Conservation (phyloP, 495 filamentous ascomycete genomes). For the Evansstolkia leycettana region DNA sequence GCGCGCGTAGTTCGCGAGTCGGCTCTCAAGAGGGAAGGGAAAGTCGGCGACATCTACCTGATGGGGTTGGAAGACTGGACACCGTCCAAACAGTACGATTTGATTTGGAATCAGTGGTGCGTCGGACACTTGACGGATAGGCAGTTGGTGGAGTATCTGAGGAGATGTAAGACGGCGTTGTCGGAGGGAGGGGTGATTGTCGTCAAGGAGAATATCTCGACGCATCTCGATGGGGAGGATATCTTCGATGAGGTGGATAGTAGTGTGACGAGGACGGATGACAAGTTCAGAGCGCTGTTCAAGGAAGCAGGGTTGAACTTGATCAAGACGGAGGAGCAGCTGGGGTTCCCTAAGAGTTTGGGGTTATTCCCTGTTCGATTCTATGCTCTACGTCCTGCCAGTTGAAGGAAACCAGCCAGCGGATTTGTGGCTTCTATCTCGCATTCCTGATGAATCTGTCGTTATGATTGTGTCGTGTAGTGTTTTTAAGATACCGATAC, state of each 20-base stretch:
- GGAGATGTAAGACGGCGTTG: slow-evolving; percentile 45
- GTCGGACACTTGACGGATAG: slow-evolving; percentile 78
- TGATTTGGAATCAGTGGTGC: slow-evolving; percentile 80
- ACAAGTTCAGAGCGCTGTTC: slow-evolving; percentile 59
- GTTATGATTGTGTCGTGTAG: no score
- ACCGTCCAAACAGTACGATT: slow-evolving; percentile 42
- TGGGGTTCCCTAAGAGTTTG: slow-evolving; percentile 52
- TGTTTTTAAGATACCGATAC: background rate
- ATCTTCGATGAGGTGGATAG: slow-evolving; percentile 68
- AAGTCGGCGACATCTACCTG: slow-evolving; percentile 54
- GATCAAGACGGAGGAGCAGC: slow-evolving; percentile 62
- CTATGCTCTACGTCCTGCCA: slow-evolving; percentile 45
- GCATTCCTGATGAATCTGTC: no score
- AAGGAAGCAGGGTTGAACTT: slow-evolving; percentile 53
- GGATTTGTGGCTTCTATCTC: background rate
- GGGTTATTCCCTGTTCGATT: slow-evolving; percentile 56
- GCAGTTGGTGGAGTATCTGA: slow-evolving; percentile 57
- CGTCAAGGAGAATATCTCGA: slow-evolving; percentile 80
- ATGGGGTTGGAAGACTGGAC: slow-evolving; percentile 65
- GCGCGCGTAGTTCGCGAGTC: slow-evolving; percentile 19
- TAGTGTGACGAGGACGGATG: slow-evolving; percentile 66
- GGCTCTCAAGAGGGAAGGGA: slow-evolving; percentile 17
- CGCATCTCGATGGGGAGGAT: slow-evolving; percentile 41
- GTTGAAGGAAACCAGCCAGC: background rate
- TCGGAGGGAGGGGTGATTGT: slow-evolving; percentile 46